Evolutionary conservation across 352 stramenopile genomes (phyloP).

Genomic region (Peronospora tabacina): DNA sequence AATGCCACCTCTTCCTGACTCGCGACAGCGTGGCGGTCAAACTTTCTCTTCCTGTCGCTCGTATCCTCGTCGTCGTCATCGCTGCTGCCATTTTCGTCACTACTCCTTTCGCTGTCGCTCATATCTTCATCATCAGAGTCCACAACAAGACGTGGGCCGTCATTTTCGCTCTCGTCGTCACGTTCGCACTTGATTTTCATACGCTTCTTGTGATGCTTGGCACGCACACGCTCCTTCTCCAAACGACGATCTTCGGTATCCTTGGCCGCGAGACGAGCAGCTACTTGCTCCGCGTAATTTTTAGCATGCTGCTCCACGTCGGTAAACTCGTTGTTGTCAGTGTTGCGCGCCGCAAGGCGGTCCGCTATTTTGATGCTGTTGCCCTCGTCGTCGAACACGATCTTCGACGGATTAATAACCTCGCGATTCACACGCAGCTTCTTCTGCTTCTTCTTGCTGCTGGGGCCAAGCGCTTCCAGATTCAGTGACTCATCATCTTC

Average conservation of each 20-base stretch:
- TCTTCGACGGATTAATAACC: slow-evolving; percentile 63
- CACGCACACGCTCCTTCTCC: slow-evolving; percentile 83
- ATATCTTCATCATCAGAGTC: slow-evolving; percentile 35
- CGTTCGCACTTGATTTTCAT: slow-evolving; percentile 77
- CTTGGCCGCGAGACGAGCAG: slow-evolving; percentile 64
- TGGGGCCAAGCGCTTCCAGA: slow-evolving; percentile 43
- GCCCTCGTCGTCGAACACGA: slow-evolving; percentile 94
- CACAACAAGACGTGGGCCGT: slow-evolving; percentile 31
- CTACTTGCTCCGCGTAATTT: slow-evolving; percentile 56
- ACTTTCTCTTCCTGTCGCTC: slow-evolving; percentile 28
- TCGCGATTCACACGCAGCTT: slow-evolving; percentile 76
- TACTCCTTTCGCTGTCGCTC: slow-evolving; percentile 30
- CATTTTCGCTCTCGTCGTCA: slow-evolving; percentile 33
- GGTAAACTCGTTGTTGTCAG: slow-evolving; percentile 39
- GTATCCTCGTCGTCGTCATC: slow-evolving; percentile 15
- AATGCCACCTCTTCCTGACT: slow-evolving; percentile 78
- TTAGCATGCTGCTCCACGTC: slow-evolving; percentile 63
- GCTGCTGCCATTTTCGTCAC: slow-evolving; percentile 29
- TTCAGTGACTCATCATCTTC: slow-evolving; percentile 47
- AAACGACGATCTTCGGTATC: slow-evolving; percentile 67
- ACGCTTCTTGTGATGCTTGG: slow-evolving; percentile 86
- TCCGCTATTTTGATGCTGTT: slow-evolving; percentile 65
- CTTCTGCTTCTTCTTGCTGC: slow-evolving; percentile 82
- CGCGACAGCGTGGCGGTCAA: slow-evolving; percentile 41
- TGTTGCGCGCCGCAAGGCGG: slow-evolving; percentile 41